Evolutionary conservation across 2,329 filamentous ascomycete species (phyloP).

Genomic region (Akanthomyces lecanii): DNA sequence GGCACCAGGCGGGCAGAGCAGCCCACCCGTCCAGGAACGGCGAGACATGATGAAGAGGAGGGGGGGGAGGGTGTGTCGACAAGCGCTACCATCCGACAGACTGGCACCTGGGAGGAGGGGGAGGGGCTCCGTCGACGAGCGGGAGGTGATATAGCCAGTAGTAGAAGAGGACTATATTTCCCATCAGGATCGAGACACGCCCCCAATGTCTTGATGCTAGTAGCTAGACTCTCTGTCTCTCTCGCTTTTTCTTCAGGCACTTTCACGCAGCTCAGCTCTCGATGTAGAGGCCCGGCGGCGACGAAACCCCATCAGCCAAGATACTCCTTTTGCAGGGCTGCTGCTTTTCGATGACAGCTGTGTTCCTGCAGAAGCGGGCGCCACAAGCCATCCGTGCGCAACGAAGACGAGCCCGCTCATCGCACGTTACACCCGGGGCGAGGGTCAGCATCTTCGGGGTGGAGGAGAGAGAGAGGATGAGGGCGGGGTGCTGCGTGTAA

Average conservation of each 20-base stretch:
- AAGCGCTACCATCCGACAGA: background rate
- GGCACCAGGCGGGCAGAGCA: conserved; percentile 2
- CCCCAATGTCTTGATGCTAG: conserved; percentile 3
- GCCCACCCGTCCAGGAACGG: conserved; percentile 4
- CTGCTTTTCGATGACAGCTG: background rate
- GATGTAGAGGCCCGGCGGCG: background rate
- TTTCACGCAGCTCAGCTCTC: background rate
- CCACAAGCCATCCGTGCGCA: background rate
- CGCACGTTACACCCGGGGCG: background rate
- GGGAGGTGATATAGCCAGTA: background rate
- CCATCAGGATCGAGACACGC: conserved; percentile 10
- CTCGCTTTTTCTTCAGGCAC: background rate
- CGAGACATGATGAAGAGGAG: conserved; percentile 18
- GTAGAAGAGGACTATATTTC: background rate
- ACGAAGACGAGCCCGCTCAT: background rate
- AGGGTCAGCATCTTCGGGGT: background rate
- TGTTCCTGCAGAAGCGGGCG: background rate
- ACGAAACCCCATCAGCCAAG: background rate
- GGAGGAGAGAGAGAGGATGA: background rate
- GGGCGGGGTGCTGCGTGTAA: background rate
- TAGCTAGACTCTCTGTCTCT: background rate
- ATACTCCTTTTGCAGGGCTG: conserved; percentile 4
- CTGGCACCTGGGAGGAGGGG: background rate
- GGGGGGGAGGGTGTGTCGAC: conserved; percentile 7
- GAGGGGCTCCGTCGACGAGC: background rate